Conservation (phyloP, 192 early-diverging fungal genomes). For the Endogone sp. region DNA sequence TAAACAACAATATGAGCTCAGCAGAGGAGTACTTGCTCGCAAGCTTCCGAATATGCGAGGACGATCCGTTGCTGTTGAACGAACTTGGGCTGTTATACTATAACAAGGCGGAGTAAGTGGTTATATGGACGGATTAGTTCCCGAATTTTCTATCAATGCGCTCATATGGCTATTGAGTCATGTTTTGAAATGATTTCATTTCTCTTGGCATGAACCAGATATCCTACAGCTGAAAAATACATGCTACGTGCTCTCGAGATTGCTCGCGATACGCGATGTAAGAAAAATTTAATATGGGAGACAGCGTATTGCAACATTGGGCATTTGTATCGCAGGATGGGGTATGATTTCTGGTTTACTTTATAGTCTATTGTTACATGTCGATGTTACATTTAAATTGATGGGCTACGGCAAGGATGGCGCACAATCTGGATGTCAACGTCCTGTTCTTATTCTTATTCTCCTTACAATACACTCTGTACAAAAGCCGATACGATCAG, state of each 20-base stretch:
- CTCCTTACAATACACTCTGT: background rate
- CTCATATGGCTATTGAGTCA: no score
- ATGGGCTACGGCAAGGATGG: no score
- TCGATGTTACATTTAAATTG: no score
- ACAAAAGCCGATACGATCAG: conserved; percentile 26
- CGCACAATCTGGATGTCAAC: background rate
- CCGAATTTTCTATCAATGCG: no score
- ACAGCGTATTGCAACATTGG: conserved; percentile 64
- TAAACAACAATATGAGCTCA: conserved; percentile 41
- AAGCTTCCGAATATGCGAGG: conserved; percentile 46
- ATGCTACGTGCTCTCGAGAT: conserved; percentile 51
- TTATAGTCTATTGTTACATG: no score
- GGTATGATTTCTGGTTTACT: conserved; percentile 42
- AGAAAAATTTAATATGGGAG: conserved; percentile 49
- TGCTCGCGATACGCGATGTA: conserved; percentile 38
- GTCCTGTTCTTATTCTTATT: no score
- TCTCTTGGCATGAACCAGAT: conserved; percentile 33
- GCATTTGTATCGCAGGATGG: conserved; percentile 56
- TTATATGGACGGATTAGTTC: background rate
- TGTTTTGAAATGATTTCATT: background rate
- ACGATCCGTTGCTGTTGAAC: conserved; percentile 67
- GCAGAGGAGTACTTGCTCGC: conserved; percentile 58
- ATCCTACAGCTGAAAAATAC: conserved; percentile 43
- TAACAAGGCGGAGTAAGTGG: conserved; percentile 40
- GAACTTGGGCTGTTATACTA: conserved; percentile 69